Percentiles rank a stretch among this genome's conserved stretches.
These are phyloP conservation scores for Cladorrhinum sp. DNA, from an alignment of 2,329 filamentous ascomycete genomes.

Conservation along the genomic window DNA sequence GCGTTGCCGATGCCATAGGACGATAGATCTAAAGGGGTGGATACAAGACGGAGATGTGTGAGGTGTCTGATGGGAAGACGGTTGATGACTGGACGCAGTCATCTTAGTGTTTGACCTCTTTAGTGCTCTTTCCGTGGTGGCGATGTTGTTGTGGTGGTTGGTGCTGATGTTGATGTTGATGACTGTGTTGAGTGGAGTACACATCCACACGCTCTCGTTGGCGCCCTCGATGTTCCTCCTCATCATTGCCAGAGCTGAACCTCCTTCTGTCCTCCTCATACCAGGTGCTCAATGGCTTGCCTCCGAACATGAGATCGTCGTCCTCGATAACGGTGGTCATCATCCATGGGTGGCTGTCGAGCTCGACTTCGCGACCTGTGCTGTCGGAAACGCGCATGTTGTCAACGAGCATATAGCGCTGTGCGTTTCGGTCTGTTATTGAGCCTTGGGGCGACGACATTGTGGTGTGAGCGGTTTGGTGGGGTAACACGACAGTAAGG, in stretches of 20 bases:
- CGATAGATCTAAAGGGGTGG: neutral
- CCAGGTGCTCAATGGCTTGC: conserved; percentile 57
- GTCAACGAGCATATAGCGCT: conserved; percentile 23
- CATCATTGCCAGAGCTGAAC: conserved; percentile 37
- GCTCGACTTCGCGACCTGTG: conserved; percentile 21
- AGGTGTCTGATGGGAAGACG: too few relatives aligned
- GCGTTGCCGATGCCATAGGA: neutral
- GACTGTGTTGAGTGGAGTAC: conserved; percentile 19
- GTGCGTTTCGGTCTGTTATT: conserved; percentile 15
- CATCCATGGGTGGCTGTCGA: conserved; percentile 42
- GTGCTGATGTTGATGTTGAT: conserved; percentile 20
- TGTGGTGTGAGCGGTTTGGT: neutral
- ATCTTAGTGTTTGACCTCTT: conserved; percentile 15
- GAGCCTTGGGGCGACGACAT: conserved; percentile 28
- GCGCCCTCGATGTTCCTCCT: conserved; percentile 41
- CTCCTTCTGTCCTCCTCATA: conserved; percentile 56
- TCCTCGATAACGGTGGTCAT: conserved; percentile 57
- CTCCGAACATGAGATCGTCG: conserved; percentile 59
- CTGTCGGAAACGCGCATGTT: conserved; percentile 23
- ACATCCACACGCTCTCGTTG: conserved; percentile 32
- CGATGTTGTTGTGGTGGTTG: conserved; percentile 12
- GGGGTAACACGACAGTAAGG: neutral
- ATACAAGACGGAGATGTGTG: neutral
- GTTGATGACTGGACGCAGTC: neutral
- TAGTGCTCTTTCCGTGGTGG: conserved; percentile 15